Conservation (phyloP, 2,329 filamentous ascomycete species). For the Scolecobasidium constrictum region DNA sequence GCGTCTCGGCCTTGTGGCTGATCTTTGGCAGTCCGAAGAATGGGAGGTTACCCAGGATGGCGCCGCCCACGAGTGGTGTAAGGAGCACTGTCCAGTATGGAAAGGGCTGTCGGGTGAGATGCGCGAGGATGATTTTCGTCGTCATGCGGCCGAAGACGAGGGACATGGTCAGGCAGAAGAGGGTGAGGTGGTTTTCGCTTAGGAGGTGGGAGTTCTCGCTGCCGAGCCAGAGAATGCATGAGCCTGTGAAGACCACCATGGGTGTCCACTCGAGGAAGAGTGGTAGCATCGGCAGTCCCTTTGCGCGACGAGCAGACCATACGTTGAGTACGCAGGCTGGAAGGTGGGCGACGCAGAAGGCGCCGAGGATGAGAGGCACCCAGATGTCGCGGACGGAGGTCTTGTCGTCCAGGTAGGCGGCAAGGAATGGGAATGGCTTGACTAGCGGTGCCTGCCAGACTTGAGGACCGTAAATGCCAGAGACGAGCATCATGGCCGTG, state of each 20-base stretch:
- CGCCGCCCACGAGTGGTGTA: conserved; percentile 74
- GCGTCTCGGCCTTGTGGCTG: conserved; percentile 47
- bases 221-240: conserved; percentile 74
- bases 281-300: conserved; percentile 64
- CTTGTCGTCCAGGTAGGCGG: conserved; percentile 18
- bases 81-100: conserved; percentile 95
- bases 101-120: conserved; percentile 86
- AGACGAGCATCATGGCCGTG: conserved; percentile 72
- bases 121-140: conserved; percentile 96
- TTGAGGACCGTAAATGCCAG: conserved; percentile 76
- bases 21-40: conserved; percentile 7
- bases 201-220: conserved; percentile 78
- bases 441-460: conserved; percentile 75
- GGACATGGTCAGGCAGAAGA: conserved; percentile 90
- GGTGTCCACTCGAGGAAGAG: conserved; percentile 92
- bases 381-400: conserved; percentile 74
- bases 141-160: conserved; percentile 98
- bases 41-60: conserved; percentile 72
- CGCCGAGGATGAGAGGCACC: conserved; percentile 48
- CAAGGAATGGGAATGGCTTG: conserved; percentile 40
- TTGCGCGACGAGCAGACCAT: conserved; percentile 58
- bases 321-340: conserved; percentile 89
- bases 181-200: conserved; percentile 72
- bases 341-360: conserved; percentile 52
- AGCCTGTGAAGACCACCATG: conserved; percentile 68